Evolutionary conservation across 306 rosid genomes (phyloP), one percentile per base, ranked within the genome.

Genomic region (Trichosanthes cucumerina): DNA sequence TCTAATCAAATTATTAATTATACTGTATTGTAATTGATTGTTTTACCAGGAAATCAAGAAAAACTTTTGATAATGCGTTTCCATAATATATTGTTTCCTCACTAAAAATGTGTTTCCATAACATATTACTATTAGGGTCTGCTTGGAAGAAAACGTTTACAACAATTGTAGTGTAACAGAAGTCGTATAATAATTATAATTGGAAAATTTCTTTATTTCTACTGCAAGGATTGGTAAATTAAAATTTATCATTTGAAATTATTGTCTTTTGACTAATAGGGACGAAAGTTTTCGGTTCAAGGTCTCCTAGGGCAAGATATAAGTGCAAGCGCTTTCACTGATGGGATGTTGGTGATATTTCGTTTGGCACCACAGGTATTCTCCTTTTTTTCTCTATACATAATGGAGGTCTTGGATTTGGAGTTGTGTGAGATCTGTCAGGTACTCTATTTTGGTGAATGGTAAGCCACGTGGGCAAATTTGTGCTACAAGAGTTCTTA

Each of bases 301-400:
- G 98, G 98, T 76, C 96, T 95, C 79, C 70, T 95, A 82, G 96
- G 96, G 69, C 81, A 89, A 82, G 97, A 90, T 80, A 57, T 85
- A 49, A 65, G 83, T 86, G 86, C 96, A 1, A 78, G 79, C 79
- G 80, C 91, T 87, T 95, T 92, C 82, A 83, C 50, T 83, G 87
- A 89, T 84, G 98, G 98, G 82, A 72, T 93, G 47, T 84, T 95
- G 87, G 97, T 95, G 52, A 83, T 95, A 89, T 92, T 95, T 86
- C 98, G 98, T 74, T 81, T 95, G 90, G 98, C 98, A 82, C 98
- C 98, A 18, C 98, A 95, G 95, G 98, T 95, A 87, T 75, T 71
- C 80, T 14, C 56, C 58, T 43, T 60, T 36, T 74, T 68, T 18
- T 81, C 43, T 9, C 60, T 78, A 23, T 77, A 9, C 47, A 66